phyloP scores from a whole-genome alignment of 1,284 basidiomycete species.

The Tilletiaria anomala region DNA sequence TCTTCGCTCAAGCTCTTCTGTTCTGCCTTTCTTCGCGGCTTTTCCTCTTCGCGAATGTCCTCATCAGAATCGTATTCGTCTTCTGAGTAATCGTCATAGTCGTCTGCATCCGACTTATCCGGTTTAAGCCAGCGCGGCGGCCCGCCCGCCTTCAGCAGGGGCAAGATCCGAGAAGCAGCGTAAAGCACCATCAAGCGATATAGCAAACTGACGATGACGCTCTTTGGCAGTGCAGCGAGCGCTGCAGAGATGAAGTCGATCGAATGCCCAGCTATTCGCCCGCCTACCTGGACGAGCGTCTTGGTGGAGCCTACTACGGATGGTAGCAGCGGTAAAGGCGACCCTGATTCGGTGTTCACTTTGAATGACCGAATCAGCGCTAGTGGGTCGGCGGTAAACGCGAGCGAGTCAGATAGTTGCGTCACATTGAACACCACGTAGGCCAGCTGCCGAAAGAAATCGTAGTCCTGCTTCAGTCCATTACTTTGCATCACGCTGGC shows the following conservation, averaged over 20 bases:
- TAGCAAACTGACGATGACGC: constrained; percentile 31
- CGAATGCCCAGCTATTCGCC: constrained; percentile 6
- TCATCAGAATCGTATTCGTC: background rate
- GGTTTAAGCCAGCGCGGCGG: background rate
- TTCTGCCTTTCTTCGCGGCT: no score
- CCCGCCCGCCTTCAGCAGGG: constrained; percentile 7
- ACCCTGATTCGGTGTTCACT: constrained; percentile 5
- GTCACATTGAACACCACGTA: constrained; percentile 38
- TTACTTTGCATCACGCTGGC: no score
- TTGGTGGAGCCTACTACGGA: background rate
- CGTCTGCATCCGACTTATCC: background rate
- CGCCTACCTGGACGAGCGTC: background rate
- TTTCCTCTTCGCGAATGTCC: background rate
- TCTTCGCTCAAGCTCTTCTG: constrained; percentile 2
- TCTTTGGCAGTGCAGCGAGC: constrained; percentile 25
- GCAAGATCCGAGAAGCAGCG: constrained; percentile 30
- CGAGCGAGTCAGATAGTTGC: constrained; percentile 21
- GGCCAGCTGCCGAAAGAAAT: no score
- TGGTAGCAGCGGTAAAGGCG: background rate
- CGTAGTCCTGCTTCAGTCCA: no score
- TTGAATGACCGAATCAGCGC: constrained; percentile 35
- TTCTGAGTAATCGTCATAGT: background rate
- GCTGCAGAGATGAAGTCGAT: constrained; percentile 25
- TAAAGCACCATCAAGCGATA: constrained; percentile 35
- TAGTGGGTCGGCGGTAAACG: constrained; percentile 31